Base-by-base conservation (phyloP, 2,329 filamentous ascomycete species). In the Daldinia sp. region DNA sequence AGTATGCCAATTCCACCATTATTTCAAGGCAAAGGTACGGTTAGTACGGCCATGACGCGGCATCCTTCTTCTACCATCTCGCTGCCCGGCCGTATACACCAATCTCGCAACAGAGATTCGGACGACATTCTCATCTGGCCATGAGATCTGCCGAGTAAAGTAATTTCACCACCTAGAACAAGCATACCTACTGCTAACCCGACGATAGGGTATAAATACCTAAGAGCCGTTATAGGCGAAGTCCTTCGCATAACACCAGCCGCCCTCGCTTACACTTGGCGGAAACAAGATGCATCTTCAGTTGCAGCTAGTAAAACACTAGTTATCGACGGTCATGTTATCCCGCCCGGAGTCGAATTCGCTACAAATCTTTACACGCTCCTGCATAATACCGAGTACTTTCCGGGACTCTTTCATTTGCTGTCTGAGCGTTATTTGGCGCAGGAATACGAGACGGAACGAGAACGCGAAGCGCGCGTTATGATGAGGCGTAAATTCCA, bases 51-150 rank as follows among this genome's bases (percentile, higher is more conserved):
- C 17, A 62, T 62, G 53, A 59, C 58, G n/a, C n/a, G 41, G 54
- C 63, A 48, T 37, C 61, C 27, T 65, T 65, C 49, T 65, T 65
- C 43, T 43, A 23, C 30, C 25, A n/a, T 64, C 11, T 49, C 43
- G 4, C 60, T 34, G 55, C 45, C 41, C 49, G 5, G 49, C 41
- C 19, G 60, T 55, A 11, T 59, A 63, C 39, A n/a, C 32, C 23
- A 48, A 43, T 11, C 54, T 63, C n/a, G 60, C 60, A 11, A 10
- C 27, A 29, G 60, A 63, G 55, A 51, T 63, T 23, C 55, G 60
- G 13, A 39, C 54, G 9, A 25, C 50, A 17, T 63, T 63, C 50
- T 11, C 34, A 9, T 63, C 55, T 4, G 60, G 54, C 19, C 13
- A 13, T 34, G 54, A 21, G 8, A 63, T 63, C 55, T 50, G 8